Base-by-base conservation (phyloP, 2,329 filamentous ascomycete species). In the Akanthomyces muscarius region DNA sequence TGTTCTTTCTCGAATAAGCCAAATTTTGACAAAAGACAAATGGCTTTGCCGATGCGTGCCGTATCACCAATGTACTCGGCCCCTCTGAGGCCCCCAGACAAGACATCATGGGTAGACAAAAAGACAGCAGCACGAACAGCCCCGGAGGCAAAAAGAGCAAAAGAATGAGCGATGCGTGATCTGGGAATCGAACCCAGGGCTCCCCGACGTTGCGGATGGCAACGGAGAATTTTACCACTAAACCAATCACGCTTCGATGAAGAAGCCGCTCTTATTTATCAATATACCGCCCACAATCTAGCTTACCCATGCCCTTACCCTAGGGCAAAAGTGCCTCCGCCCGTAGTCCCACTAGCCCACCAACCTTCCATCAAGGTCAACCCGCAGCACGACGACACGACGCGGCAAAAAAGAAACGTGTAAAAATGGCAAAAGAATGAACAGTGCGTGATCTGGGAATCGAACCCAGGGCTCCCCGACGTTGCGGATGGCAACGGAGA, bases 401-500 rank as follows among this genome's bases (percentile, higher is more conserved):
- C n/a, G 11, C 33, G 16, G 30, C 36, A 53, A 42, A 45, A 62
- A 60, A 28, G n/a, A 8, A 48, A 45, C 21, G 41, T 16, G 25
- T 4, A 36, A 54, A 58, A 54, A 47, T 47, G 16, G 48, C 58
- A 61, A 61, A 59, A 63, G n/a, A 50, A 56, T 23, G 23, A 41
- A 10, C 45, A 54, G n/a, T 67, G 66, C 66, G 66, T 67, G 62
- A 64, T 66, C 66, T 64, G 66, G 66, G 66, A 67, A 67, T 67
- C 66, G 66, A 67, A 67, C 66, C 66, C 66, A 64, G 66, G 66
- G 65, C 61, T 56, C 61, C 52, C 53, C 61, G 61, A 62, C 45
- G 61, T 56, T 62, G 61, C 61, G 10, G 64, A 67, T 67, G 66
- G 66, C 66, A 67, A 67, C 66, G 66, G 63, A 65, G 66, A 64